Evolutionary conservation across 352 stramenopile species (phyloP), one percentile per base, ranked within the genome.

Genomic region (Globisporangium emineosum): DNA sequence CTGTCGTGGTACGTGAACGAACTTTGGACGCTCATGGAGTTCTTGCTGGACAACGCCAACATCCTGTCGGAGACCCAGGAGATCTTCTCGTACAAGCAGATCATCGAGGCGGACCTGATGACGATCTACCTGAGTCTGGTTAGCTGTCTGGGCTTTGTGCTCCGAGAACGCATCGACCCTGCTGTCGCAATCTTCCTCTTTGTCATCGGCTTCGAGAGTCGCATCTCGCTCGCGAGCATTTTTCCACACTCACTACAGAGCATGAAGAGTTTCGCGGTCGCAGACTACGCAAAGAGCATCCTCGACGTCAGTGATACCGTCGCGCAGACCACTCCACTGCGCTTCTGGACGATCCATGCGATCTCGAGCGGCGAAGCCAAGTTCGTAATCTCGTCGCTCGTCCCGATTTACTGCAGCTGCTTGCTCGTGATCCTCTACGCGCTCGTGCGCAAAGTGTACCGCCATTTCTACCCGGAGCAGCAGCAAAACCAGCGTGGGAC

Each of bases 11-110:
- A 71, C 29, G 42, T 88, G n/a, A 78, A 88, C 25, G 68, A 61
- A 0, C 83, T 75, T 37, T 88, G 76, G 73, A 75, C 68, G 1
- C 52, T 84, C 0, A 74, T 71, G 0, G 73, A 84, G 55, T 86
- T 81, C 21, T 15, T 67, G 23, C 15, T 54, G 10, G 23, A 32
- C 47, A 54, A 54, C 47, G 45, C 45, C 23, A 64, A 57, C 45
- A 12, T 32, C 29, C 5, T 65, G 27, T 53, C 60, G n/a, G 7
- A 7, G 5, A 35, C 17, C 9, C 42, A 64, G 58, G 13, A 50
- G 37, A 52, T 59, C 25, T 59, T 42, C 17, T 21, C 21, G 2
- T 59, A 37, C 49, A 23, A n/a, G 15, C 27, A 64, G 45, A 59
- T 65, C 33, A 59, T 59, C 33, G 10, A 52, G 10, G 60, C 60